A percentile compares a stretch with the other conserved stretches of the same genome.
These are phyloP conservation scores for Cnidoscolus chayamansa DNA, from an alignment of 441 rosid species.

Conservation along the genomic window DNA sequence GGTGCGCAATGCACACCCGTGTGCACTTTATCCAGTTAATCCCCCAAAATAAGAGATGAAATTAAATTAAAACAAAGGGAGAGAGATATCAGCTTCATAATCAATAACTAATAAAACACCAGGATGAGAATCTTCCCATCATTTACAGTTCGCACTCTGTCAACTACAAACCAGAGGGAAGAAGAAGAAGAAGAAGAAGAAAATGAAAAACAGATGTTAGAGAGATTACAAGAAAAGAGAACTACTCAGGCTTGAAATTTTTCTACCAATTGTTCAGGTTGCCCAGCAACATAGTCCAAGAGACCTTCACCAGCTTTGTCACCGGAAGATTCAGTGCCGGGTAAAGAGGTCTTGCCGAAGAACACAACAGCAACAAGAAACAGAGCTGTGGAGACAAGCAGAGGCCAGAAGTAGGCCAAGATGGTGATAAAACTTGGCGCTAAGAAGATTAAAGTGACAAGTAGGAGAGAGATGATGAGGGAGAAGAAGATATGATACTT, in stretches of 20 bases:
- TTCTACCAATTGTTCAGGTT: conserved; percentile 40
- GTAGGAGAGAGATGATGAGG: conserved; percentile 28
- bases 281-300: conserved; percentile 74
- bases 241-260: conserved; percentile 30
- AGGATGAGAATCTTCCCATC: background rate
- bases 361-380: conserved; percentile 66
- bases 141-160: background rate
- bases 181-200: too few relatives aligned
- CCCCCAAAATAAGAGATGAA: background rate
- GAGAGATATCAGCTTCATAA: background rate
- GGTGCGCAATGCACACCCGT: conserved; percentile 1
- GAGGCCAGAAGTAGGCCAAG: conserved; percentile 80
- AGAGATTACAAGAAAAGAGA: background rate
- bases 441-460: conserved; percentile 34
- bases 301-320: conserved; percentile 57
- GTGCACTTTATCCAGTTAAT: background rate
- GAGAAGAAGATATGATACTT: conserved; percentile 47
- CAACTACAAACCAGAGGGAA: too few relatives aligned
- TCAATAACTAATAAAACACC: background rate
- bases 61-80: too few relatives aligned
- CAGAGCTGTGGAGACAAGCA: conserved; percentile 70
- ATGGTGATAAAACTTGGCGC: conserved; percentile 71
- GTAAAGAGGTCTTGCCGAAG: conserved; percentile 51
- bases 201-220: background rate
- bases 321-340: conserved; percentile 35